Conservation (phyloP, 2,329 filamentous ascomycete genomes). For the Venturia aucupariae region DNA sequence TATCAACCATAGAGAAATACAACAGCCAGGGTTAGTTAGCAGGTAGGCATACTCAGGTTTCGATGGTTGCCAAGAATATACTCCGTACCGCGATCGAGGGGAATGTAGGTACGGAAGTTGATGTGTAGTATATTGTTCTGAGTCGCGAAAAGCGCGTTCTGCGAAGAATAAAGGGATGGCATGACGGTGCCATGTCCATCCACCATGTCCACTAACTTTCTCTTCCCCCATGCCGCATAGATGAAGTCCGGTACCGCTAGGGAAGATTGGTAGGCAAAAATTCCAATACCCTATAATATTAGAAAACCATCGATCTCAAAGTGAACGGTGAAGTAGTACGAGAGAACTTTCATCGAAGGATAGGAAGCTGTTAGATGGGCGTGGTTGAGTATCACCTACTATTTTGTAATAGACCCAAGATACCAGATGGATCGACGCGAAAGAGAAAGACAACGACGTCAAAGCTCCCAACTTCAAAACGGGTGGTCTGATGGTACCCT, state of each 20-base stretch:
- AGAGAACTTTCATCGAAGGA: not conserved
- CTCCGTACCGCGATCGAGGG: not conserved
- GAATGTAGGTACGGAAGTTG: not conserved
- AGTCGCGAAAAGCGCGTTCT: too few species aligned
- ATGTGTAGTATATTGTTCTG: too few species aligned
- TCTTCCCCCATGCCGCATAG: not conserved
- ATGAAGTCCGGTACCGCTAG: not conserved
- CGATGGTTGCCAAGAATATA: not conserved
- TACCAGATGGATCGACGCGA: not conserved
- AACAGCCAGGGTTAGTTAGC: not conserved
- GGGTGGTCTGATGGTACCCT: not conserved
- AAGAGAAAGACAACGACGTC: too few species aligned
- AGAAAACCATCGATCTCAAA: not conserved
- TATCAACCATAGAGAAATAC: not conserved
- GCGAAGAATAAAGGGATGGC: too few species aligned
- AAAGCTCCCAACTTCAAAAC: not conserved
- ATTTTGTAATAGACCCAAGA: too few species aligned
- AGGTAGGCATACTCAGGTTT: not conserved
- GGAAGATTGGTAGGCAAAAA: too few species aligned
- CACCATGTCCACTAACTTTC: too few species aligned
- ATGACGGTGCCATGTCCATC: too few species aligned
- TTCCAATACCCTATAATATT: not conserved
- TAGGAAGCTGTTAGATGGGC: too few species aligned
- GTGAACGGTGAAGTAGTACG: not conserved
- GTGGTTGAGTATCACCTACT: too few species aligned